These are phyloP conservation scores for Aspergillus aculeatus DNA, from an alignment of 2,329 filamentous ascomycete species.

Conservation along the genomic window DNA sequence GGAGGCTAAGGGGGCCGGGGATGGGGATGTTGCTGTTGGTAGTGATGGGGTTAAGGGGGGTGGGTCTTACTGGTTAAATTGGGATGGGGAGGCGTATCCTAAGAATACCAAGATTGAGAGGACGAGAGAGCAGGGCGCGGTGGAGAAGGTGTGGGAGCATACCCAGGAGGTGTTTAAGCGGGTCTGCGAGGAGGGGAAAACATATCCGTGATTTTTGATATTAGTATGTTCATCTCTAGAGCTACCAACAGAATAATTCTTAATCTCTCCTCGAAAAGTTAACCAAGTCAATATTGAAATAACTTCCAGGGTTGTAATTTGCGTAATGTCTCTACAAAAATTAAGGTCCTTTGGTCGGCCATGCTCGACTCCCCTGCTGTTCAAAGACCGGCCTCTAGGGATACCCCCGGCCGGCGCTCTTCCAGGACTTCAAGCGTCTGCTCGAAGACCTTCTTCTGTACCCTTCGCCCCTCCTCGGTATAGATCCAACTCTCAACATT, in stretches of 20 bases:
- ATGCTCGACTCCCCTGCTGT: background rate
- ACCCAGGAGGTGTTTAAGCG: conserved; percentile 15
- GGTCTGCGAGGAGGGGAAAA: background rate
- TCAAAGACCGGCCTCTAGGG: background rate
- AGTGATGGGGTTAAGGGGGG: conserved; percentile 16
- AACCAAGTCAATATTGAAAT: no score
- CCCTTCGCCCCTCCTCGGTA: background rate
- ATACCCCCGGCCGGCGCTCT: background rate
- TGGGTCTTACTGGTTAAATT: conserved; percentile 19
- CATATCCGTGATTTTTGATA: background rate
- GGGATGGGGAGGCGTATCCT: conserved; percentile 14
- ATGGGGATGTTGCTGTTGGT: conserved; percentile 11
- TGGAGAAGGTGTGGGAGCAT: conserved; percentile 17
- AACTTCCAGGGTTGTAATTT: no score
- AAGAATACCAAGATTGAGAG: conserved; percentile 6
- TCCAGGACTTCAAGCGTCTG: background rate
- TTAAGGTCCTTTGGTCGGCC: no score
- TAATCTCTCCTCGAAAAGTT: no score
- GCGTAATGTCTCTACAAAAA: no score
- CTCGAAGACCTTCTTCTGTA: background rate
- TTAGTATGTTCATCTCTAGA: background rate
- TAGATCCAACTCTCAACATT: background rate
- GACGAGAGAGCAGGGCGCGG: conserved; percentile 9
- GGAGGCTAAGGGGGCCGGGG: conserved; percentile 9
- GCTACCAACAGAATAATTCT: no score